Conservation (phyloP, 208 protist species). For the Novymonas esmeraldas region DNA sequence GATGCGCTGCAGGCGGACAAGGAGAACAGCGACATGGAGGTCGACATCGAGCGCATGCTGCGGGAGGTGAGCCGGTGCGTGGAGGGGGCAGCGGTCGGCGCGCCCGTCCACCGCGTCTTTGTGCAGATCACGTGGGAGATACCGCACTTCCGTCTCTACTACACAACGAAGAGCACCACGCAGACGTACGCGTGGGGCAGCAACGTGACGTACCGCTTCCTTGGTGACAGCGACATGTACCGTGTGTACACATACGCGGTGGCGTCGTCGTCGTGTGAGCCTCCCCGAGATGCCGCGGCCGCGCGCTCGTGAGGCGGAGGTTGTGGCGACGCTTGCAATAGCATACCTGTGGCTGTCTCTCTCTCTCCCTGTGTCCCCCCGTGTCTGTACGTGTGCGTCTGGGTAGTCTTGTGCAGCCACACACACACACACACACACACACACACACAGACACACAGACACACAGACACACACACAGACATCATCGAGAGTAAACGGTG, state of each 20-base stretch:
- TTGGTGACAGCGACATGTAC: slow-evolving; percentile 87
- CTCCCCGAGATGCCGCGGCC: no score
- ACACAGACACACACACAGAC: no score
- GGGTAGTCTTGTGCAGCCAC: no score
- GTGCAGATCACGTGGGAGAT: slow-evolving; percentile 88
- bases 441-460: no score
- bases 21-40: slow-evolving; percentile 37
- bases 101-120: slow-evolving; percentile 43
- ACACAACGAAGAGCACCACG: slow-evolving; percentile 53
- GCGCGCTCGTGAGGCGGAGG: no score
- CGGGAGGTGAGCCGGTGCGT: slow-evolving; percentile 61
- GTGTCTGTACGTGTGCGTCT: no score
- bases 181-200: slow-evolving; percentile 65
- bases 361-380: no score
- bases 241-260: slow-evolving; percentile 74
- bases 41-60: slow-evolving; percentile 75
- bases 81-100: background rate
- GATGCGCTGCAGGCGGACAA: slow-evolving; percentile 82
- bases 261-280: background rate
- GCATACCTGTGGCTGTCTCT: no score
- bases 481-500: no score
- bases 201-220: slow-evolving; percentile 41
- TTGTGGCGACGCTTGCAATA: no score
- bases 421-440: no score
- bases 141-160: slow-evolving; percentile 70